Evolutionary conservation across 176 grass and related monocot genomes (phyloP), one percentile per base, ranked within the genome.

Genomic region (Aegilops bicornis): DNA sequence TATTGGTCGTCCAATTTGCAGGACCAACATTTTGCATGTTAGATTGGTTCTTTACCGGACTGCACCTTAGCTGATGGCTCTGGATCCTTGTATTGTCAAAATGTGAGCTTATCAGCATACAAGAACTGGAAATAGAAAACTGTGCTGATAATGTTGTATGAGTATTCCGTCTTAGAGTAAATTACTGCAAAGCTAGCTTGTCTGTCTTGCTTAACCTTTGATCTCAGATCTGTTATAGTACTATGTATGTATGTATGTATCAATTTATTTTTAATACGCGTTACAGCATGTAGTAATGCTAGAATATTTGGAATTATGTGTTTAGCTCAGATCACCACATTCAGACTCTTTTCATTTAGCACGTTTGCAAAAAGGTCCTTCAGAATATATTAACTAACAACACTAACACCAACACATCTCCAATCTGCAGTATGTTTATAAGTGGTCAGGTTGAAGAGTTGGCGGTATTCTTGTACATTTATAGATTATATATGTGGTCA

Each of bases 391-490:
- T 8, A n/a, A 42, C 69, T 23, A 10, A 43, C 11, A 42, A 73
- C 10, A 43, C 35, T 72, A 23, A 7, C 35, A 13, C 10, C 2
- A 14, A 24, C n/a, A 10, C 17, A 73, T 79, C 39, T 54, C 50
- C 11, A 24, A 22, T 73, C 17, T 60, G 19, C 36, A 80, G 47
- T 48, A 15, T 45, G 60, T 68, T 39, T 79, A 69, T 16, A 15
- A 65, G 22, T 48, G 10, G 10, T 37, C 50, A 63, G 7, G 70
- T 74, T 79, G 15, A 81, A 47, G 33, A 16, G 35, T 58, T 37
- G 36, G 5, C 4, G 13, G 35, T 36, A 77, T 88, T 83, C 64
- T 77, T 79, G 14, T 79, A 40, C 78, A 40, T 70, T 69, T 42
- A 61, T 68, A 36, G 61, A 43, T 6, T 87, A 7, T 82, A 19